phyloP scores from a whole-genome alignment of 306 rosid species.

The Hylodesmum podocarpum region DNA sequence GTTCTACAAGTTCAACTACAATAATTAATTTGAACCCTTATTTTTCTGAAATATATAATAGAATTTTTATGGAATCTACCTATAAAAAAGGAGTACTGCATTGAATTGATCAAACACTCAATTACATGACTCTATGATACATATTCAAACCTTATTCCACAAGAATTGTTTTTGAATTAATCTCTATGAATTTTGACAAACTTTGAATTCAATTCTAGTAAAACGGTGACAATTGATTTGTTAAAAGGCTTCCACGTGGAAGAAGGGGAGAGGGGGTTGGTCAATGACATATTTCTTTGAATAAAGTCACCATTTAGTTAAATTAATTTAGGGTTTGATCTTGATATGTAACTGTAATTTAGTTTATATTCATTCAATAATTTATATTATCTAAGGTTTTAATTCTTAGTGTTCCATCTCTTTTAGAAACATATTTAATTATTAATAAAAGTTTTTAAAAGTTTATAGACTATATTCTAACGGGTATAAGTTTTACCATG shows the following conservation, averaged over 20 bases:
- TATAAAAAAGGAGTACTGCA: not conserved
- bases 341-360: not conserved
- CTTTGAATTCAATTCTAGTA: not conserved
- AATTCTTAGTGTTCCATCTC: not conserved
- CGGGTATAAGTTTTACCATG: too few relatives aligned
- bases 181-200: not conserved
- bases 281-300: conserved; percentile 25
- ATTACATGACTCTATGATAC: conserved; percentile 4
- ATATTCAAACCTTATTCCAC: not conserved
- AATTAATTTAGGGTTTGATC: not conserved
- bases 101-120: conserved; percentile 16
- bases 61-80: not conserved
- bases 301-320: not conserved
- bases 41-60: not conserved
- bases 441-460: too few relatives aligned
- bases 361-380: not conserved
- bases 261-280: not conserved
- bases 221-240: conserved; percentile 23
- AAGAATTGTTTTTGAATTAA: conserved; percentile 1
- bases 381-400: too few relatives aligned
- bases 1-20: not conserved
- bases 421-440: not conserved
- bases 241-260: conserved; percentile 54
- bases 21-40: not conserved
- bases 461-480: too few relatives aligned